Evolutionary conservation across 2,329 filamentous ascomycete genomes (phyloP).

Genomic region (Hypocreales sp.): DNA sequence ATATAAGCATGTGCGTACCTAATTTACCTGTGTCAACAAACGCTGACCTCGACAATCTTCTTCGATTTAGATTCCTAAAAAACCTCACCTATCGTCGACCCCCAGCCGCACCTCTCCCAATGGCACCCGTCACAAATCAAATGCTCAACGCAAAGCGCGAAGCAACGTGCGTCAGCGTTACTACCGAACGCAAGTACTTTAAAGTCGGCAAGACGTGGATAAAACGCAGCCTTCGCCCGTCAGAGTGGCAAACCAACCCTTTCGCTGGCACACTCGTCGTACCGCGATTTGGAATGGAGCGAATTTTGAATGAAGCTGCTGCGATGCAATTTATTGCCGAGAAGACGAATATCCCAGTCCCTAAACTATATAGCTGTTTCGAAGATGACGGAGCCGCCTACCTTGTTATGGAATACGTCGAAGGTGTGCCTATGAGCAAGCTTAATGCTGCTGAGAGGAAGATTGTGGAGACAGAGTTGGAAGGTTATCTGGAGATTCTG

Average conservation of each 20-base stretch:
- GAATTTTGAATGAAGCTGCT: slow-evolving; percentile 7
- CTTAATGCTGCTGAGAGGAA: slow-evolving; percentile 2
- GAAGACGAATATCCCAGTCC: slow-evolving; percentile 7
- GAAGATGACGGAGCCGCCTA: slow-evolving; percentile 3
- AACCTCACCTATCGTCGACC: too few relatives aligned
- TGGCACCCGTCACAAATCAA: slow-evolving; percentile 3
- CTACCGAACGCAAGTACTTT: slow-evolving; percentile 4
- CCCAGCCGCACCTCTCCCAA: too few relatives aligned
- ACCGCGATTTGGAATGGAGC: slow-evolving; percentile 5
- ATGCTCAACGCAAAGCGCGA: slow-evolving; percentile 4
- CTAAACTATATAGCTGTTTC: slow-evolving; percentile 6
- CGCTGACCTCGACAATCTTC: too few relatives aligned
- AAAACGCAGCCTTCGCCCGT: slow-evolving; percentile 4
- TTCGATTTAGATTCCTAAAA: too few relatives aligned
- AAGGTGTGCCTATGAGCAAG: slow-evolving; percentile 2
- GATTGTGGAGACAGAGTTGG: slow-evolving; percentile 5
- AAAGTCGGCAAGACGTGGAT: slow-evolving; percentile 2
- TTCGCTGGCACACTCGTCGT: slow-evolving; percentile 1
- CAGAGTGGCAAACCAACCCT: slow-evolving; percentile 3
- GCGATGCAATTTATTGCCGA: slow-evolving; percentile 5
- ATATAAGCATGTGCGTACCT: too few relatives aligned
- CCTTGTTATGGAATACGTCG: slow-evolving; percentile 2
- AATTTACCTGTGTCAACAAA: too few relatives aligned
- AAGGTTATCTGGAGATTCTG: slow-evolving; percentile 3
- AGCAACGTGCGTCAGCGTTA: slow-evolving; percentile 2